Evolutionary conservation across 2,329 filamentous ascomycete genomes (phyloP).

Genomic region (Cordyceps cicadae): DNA sequence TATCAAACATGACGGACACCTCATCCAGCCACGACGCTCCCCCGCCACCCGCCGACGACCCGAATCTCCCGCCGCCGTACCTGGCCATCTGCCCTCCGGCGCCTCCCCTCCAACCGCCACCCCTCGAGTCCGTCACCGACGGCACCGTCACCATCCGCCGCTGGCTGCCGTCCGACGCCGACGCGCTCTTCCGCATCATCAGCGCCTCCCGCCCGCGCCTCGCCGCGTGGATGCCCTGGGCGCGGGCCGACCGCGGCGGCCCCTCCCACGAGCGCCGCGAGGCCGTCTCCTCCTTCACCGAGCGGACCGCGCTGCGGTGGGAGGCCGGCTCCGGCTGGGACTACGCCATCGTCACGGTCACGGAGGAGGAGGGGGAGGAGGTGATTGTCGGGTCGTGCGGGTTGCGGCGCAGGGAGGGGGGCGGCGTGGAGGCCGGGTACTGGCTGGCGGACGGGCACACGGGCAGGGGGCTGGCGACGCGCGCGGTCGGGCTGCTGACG

Average conservation of each 20-base stretch:
- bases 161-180: not conserved
- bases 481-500: not conserved
- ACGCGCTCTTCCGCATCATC: not conserved
- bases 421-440: constrained; percentile 5
- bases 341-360: not conserved
- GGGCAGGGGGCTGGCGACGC: not conserved
- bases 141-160: constrained; percentile 3
- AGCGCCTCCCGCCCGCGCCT: not conserved
- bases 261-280: not conserved
- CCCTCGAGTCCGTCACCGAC: not conserved
- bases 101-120: not conserved
- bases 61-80: not conserved
- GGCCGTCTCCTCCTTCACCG: not conserved
- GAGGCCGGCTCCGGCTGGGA: not conserved
- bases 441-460: not conserved
- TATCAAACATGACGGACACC: not conserved
- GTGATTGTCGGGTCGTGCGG: constrained; percentile 1
- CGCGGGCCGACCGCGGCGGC: not conserved
- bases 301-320: not conserved
- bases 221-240: constrained; percentile 1
- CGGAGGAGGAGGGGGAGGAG: too few relatives aligned
- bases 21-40: not conserved
- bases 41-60: not conserved
- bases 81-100: constrained; percentile 3
- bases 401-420: not conserved